Evolutionary conservation across 306 rosid genomes (phyloP), one percentile per base, ranked within the genome.

Genomic region (Hippophae gyantsensis): DNA sequence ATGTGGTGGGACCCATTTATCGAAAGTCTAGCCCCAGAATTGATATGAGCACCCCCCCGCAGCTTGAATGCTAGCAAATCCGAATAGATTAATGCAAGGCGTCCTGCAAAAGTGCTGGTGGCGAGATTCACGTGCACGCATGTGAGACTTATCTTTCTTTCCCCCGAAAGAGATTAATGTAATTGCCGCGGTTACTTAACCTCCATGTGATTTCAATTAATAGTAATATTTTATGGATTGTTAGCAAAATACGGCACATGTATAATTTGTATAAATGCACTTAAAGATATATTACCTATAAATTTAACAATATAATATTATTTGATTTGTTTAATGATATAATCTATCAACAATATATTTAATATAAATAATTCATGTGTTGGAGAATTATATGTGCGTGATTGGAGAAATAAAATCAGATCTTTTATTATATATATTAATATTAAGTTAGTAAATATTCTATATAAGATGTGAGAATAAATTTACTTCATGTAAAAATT

Each of bases 101-200:
- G 3, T 32, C 38, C 38, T 32, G 82, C 77, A 76, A 58, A 80
- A 85, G 78, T 78, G 92, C 73, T 63, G 18, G 46, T 58, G 60
- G 72, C 71, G 61, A 47, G 45, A 67, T 79, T 82, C 95, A 82
- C 84, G 81, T 84, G 89, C 59, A 56, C 45, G 68, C 94, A 84
- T 82, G 89, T 80, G 96, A 67, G 52, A 2, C 47, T 54, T 40
- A 55, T 40, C 48, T 44, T 63, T 13, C 44, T 27, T 49, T 69
- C 79, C 79, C 66, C 74, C 74, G 41, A 49, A 58, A 32, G 42
- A 52, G 43, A 75, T 71, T 54, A 57, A 58, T 71, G 76, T 42
- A 63, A 49, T 48, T 62, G 60, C 60, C 58, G 76, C 79, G 65
- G 71, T 77, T 63, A 56, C 74, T 59, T 68, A 62, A 63, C 13